phyloP scores from a whole-genome alignment of 2,329 filamentous ascomycete genomes.

The Aspergillus fijiensis region DNA sequence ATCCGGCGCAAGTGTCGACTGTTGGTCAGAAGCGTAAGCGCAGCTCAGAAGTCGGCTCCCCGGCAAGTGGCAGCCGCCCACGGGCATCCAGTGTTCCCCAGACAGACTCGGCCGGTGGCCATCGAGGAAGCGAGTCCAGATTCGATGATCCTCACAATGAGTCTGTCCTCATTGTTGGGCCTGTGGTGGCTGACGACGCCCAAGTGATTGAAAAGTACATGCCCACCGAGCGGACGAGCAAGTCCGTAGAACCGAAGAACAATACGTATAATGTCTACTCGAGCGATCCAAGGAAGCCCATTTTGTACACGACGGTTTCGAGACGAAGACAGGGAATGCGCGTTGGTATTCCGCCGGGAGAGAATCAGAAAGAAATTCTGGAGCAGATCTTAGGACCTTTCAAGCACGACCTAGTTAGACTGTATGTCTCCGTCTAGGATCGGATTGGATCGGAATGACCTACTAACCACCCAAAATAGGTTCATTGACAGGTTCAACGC shows the following conservation, averaged over 20 bases:
- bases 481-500: slow-evolving; percentile 58
- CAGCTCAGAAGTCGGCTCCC: slow-evolving; percentile 29
- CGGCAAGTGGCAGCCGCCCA: slow-evolving; percentile 21
- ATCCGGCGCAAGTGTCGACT: slow-evolving; percentile 24
- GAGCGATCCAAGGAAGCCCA: slow-evolving; percentile 47
- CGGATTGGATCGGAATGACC: neutral
- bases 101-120: slow-evolving; percentile 25
- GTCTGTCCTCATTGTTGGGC: slow-evolving; percentile 58
- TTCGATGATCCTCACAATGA: slow-evolving; percentile 42
- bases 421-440: slow-evolving; percentile 41
- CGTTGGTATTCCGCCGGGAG: slow-evolving; percentile 43
- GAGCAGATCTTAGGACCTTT: slow-evolving; percentile 61
- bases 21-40: slow-evolving; percentile 40
- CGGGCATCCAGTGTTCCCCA: slow-evolving; percentile 25
- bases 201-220: slow-evolving; percentile 62
- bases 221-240: slow-evolving; percentile 42
- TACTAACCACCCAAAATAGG: slow-evolving; percentile 31
- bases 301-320: slow-evolving; percentile 51
- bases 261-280: slow-evolving; percentile 54
- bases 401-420: slow-evolving; percentile 51
- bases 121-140: slow-evolving; percentile 31
- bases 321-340: slow-evolving; percentile 50
- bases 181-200: slow-evolving; percentile 59
- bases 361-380: slow-evolving; percentile 55
- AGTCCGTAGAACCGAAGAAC: slow-evolving; percentile 40